Evolutionary conservation across 2,329 filamentous ascomycete genomes (phyloP).

Genomic region (Tolypocladium ovalisporum): DNA sequence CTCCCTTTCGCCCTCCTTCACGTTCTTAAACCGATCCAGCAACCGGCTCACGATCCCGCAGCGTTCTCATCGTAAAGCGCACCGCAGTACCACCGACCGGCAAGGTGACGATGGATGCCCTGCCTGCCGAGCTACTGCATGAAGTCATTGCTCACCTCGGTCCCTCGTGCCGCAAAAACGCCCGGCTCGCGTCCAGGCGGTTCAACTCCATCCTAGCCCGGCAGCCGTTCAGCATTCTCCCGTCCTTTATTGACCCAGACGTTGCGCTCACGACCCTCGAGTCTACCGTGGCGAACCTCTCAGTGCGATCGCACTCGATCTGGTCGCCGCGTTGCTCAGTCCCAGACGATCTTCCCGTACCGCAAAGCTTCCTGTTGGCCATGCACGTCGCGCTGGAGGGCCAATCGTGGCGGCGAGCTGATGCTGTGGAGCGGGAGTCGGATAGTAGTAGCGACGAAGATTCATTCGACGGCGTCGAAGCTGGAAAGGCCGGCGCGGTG

Average conservation of each 20-base stretch:
- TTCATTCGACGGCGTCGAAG: slow-evolving; percentile 1
- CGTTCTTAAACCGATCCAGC: neutral
- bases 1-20: neutral
- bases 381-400: slow-evolving; percentile 17
- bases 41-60: neutral
- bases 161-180: slow-evolving; percentile 9
- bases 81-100: neutral
- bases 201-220: slow-evolving; percentile 20
- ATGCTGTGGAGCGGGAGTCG: neutral
- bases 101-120: slow-evolving; percentile 14
- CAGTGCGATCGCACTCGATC: slow-evolving; percentile 13
- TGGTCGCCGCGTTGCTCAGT: slow-evolving; percentile 25
- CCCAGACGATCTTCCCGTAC: slow-evolving; percentile 15
- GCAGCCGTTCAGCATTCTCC: slow-evolving; percentile 15
- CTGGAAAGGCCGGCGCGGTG: neutral
- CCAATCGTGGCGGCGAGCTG: slow-evolving; percentile 10
- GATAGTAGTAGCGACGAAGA: slow-evolving; percentile 5
- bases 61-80: neutral
- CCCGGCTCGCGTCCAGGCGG: slow-evolving; percentile 19
- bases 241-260: slow-evolving; percentile 17
- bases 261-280: slow-evolving; percentile 13
- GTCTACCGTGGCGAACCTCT: slow-evolving; percentile 10
- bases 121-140: slow-evolving; percentile 19
- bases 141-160: slow-evolving; percentile 17
- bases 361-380: slow-evolving; percentile 20